A percentile compares a stretch with the other conserved stretches of the same genome.
Conservation (phyloP, 345 rosid genomes). For the Isatis tinctoria region DNA sequence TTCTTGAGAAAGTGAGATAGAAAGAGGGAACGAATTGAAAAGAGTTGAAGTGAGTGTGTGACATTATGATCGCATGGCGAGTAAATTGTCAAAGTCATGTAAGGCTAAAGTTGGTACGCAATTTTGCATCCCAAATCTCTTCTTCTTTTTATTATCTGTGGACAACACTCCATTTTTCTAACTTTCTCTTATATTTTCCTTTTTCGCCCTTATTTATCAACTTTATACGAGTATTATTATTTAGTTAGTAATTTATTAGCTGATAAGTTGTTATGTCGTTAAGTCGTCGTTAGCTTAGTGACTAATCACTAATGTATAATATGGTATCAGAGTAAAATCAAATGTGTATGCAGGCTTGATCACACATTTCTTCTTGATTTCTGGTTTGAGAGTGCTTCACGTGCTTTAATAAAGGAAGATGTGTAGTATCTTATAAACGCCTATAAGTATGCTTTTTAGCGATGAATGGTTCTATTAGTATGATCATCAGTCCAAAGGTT, state of each 20-base stretch:
- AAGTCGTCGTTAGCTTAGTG: background rate
- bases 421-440: too few species aligned
- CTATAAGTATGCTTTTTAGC: too few species aligned
- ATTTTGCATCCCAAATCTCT: conserved; percentile 12
- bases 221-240: background rate
- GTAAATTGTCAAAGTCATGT: conserved; percentile 30
- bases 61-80: conserved; percentile 34
- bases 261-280: background rate
- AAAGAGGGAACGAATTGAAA: conserved; percentile 24
- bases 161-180: conserved; percentile 13
- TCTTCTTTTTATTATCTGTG: conserved; percentile 2
- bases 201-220: background rate
- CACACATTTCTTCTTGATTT: too few species aligned
- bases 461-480: too few species aligned
- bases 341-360: too few species aligned
- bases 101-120: conserved; percentile 26
- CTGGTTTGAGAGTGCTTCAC: too few species aligned
- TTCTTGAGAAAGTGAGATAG: conserved; percentile 21
- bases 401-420: too few species aligned
- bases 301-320: background rate
- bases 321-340: background rate
- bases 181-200: background rate
- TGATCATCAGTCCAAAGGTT: too few species aligned
- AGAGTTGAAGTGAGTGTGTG: conserved; percentile 27
- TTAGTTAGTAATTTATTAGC: background rate